These are phyloP conservation scores for Suillus cothurnatus DNA, from an alignment of 768 basidiomycete species.

Conservation along the genomic window DNA sequence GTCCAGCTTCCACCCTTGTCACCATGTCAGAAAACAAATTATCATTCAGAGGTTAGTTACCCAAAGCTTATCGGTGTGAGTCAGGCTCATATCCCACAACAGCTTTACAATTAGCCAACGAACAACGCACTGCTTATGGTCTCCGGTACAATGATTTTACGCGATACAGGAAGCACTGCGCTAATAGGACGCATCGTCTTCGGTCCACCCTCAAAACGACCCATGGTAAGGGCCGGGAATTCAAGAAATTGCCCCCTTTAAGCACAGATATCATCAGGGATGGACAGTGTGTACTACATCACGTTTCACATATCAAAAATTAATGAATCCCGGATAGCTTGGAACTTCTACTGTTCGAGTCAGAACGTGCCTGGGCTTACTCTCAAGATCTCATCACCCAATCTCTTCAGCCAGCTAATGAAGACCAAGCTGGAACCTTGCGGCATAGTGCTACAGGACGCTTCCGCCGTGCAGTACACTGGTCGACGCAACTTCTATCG, in stretches of 20 bases:
- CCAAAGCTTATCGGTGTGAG: background rate
- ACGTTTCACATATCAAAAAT: background rate
- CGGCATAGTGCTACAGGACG: conserved; percentile 78
- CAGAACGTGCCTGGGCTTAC: conserved; percentile 91
- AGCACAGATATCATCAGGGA: conserved; percentile 73
- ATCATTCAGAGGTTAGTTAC: conserved; percentile 42
- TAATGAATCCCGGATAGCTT: conserved; percentile 46
- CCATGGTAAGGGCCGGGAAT: conserved; percentile 88
- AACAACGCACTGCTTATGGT: conserved; percentile 90
- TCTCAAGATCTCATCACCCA: conserved; percentile 73
- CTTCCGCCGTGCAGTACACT: conserved; percentile 77
- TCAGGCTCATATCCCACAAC: conserved; percentile 12
- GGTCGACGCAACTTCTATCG: conserved; percentile 76
- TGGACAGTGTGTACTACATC: conserved; percentile 68
- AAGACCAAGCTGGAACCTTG: conserved; percentile 54
- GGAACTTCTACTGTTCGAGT: conserved; percentile 84
- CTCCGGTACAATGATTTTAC: conserved; percentile 86
- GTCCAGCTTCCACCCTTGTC: background rate
- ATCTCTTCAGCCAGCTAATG: conserved; percentile 53
- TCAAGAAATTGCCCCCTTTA: conserved; percentile 78
- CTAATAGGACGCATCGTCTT: conserved; percentile 86
- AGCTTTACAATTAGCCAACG: conserved; percentile 86
- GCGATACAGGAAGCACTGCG: conserved; percentile 93
- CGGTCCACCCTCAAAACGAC: conserved; percentile 83
- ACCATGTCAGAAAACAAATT: conserved; percentile 31